These are phyloP conservation scores for Debaryomyces udenii DNA, from an alignment of 1,139 yeast species.

Conservation along the genomic window DNA sequence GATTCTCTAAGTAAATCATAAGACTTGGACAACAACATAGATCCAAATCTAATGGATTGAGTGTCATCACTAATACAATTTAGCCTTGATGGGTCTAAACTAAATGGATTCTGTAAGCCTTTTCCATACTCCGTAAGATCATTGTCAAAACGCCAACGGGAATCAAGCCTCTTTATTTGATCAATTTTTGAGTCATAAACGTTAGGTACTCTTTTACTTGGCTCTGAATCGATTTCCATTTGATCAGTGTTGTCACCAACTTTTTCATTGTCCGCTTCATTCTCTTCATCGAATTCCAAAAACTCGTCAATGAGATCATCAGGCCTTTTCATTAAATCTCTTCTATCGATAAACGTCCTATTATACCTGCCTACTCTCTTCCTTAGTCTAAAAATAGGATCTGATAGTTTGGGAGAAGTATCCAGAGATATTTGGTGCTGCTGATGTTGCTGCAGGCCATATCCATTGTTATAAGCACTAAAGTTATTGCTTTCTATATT, in stretches of 20 bases:
- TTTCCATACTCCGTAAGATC: conserved; percentile 55
- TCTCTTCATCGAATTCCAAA: conserved; percentile 27
- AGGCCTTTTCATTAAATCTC: conserved; percentile 41
- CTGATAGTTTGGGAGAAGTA: conserved; percentile 42
- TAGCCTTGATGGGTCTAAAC: conserved; percentile 67
- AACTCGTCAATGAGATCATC: conserved; percentile 43
- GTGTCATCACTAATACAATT: conserved; percentile 86
- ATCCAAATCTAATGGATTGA: conserved; percentile 87
- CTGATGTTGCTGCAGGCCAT: conserved; percentile 33
- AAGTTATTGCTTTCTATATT: conserved; percentile 51
- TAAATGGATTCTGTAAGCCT: conserved; percentile 56
- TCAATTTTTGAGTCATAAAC: conserved; percentile 67
- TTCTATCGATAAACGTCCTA: conserved; percentile 73
- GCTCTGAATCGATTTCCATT: conserved; percentile 17
- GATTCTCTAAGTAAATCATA: conserved; percentile 67
- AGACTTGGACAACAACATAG: conserved; percentile 86
- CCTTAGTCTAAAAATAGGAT: conserved; percentile 65
- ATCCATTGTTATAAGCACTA: conserved; percentile 50
- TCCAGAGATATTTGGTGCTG: conserved; percentile 25
- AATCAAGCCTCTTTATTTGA: conserved; percentile 56
- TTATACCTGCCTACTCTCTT: conserved; percentile 78
- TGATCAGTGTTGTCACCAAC: conserved; percentile 17
- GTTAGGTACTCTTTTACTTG: conserved; percentile 22
- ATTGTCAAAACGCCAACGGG: conserved; percentile 76
- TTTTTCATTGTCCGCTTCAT: conserved; percentile 26